Evolutionary conservation across 2,329 filamentous ascomycete species (phyloP), one percentile per base, ranked within the genome.

Genomic region (Whalleya microplaca): DNA sequence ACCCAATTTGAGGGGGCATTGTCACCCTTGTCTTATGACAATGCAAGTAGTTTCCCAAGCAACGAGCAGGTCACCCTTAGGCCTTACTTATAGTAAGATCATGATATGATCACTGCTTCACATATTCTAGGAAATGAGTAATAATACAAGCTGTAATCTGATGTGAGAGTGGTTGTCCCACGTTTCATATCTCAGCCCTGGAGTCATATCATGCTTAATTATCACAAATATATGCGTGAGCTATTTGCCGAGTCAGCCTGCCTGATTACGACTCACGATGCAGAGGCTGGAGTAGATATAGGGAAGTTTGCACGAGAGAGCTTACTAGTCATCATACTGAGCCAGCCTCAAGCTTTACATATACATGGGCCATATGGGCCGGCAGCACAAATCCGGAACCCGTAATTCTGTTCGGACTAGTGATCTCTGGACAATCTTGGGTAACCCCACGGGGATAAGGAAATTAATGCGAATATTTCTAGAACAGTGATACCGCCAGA

Each of bases 1-100:
- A 41, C 81, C 0, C 76, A 77, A 29, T 78, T 80, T 2, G 84
- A 88, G 66, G 84, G 84, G 6, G 23, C 52, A 37, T 37, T 16
- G 14, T 37, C 32, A 14, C 32, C 32, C 14, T 37, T 37, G 4
- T 37, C 32, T 12, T 37, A 37, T 16, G 32, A 3, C 14, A 37
- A 37, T 37, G 32, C 32, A 37, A 37, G 32, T 37, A 27, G 9
- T 27, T 9, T 4, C 9, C 9, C 9, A 27, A 9, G 9, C 23
- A 12, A 12, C 32, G 14, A 16, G 6, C 27, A 29, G 32, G 32
- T 37, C 32, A 37, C 3, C 32, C 32, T 37, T 37, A 14, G 32
- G 10, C 14, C 32, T 16, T 12, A 37, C 32, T 14, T 37, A 14
- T 37, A 12, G 8, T 5, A 14, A 14, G 32, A 37, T 37, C 14